Evolutionary conservation across 1,139 yeast genomes (phyloP).

Genomic region (Blastobotrys apis): DNA sequence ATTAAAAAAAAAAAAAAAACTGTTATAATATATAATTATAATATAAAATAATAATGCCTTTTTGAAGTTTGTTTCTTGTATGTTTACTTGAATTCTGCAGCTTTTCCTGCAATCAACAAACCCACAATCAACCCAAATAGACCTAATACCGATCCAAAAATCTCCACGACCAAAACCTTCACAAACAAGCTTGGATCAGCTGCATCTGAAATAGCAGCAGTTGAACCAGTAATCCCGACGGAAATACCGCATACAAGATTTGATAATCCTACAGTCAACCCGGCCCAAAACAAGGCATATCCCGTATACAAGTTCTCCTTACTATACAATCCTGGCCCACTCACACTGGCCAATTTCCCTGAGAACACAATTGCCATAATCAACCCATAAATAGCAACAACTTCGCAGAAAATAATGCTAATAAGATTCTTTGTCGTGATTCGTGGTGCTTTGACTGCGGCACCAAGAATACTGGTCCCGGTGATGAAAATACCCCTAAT

Average conservation of each 20-base stretch:
- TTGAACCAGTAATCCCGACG: constrained; percentile 96
- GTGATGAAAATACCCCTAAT: constrained; percentile 83
- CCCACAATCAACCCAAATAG: constrained; percentile 89
- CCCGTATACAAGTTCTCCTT: constrained; percentile 86
- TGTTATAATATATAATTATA: neutral
- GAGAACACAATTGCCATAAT: constrained; percentile 98
- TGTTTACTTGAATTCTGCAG: constrained; percentile 58
- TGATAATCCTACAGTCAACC: constrained; percentile 88
- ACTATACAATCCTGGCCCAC: constrained; percentile 55
- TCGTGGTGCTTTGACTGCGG: constrained; percentile 96
- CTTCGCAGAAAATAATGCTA: constrained; percentile 97
- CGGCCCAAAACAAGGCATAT: constrained; percentile 96
- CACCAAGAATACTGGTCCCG: constrained; percentile 92
- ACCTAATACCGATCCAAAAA: constrained; percentile 94
- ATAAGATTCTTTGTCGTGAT: constrained; percentile 96
- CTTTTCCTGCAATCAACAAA: constrained; percentile 93
- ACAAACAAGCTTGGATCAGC: constrained; percentile 94
- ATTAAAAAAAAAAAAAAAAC: no score
- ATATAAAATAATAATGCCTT: neutral
- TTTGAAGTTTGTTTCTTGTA: neutral
- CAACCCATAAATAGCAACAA: constrained; percentile 96
- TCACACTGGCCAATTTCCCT: constrained; percentile 71
- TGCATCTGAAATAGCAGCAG: constrained; percentile 97
- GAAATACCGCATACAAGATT: constrained; percentile 96
- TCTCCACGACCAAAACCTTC: constrained; percentile 92